Evolutionary conservation across 2,329 filamentous ascomycete genomes (phyloP).

Genomic region (Chaetomium strumarium): DNA sequence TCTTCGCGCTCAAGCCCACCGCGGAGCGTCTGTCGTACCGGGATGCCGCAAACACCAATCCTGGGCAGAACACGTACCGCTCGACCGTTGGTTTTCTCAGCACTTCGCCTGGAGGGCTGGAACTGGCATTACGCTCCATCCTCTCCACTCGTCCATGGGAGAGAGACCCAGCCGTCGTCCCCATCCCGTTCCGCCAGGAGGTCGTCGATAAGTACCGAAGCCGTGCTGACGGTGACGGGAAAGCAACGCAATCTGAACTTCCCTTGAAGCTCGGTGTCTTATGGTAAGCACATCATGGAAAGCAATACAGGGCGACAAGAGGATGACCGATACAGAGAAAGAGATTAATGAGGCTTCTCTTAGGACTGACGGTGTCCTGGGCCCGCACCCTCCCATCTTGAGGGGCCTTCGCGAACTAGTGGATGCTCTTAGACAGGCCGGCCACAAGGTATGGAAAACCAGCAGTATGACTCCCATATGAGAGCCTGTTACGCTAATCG

Average conservation of each 20-base stretch:
- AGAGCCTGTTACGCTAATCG: not conserved
- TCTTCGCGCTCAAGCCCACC: constrained; percentile 29
- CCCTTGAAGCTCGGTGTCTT: constrained; percentile 50
- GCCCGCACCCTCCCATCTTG: constrained; percentile 51
- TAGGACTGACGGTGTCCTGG: constrained; percentile 42
- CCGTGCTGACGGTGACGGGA: not conserved
- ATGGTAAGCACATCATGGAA: constrained; percentile 18
- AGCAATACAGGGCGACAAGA: too few species aligned
- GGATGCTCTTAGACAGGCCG: constrained; percentile 42
- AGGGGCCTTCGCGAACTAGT: constrained; percentile 48
- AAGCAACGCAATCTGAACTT: constrained; percentile 12
- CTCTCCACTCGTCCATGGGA: constrained; percentile 58
- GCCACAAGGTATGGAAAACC: constrained; percentile 39
- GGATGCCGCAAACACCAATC: constrained; percentile 26
- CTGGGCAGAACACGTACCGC: constrained; percentile 55
- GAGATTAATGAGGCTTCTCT: too few species aligned
- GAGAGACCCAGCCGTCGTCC: constrained; percentile 57
- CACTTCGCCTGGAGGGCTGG: constrained; percentile 47
- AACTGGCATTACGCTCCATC: constrained; percentile 47
- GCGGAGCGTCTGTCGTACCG: constrained; percentile 25
- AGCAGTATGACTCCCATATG: not conserved
- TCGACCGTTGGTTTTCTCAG: constrained; percentile 60
- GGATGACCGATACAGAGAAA: too few species aligned
- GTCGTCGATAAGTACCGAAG: constrained; percentile 35
- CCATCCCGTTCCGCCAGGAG: constrained; percentile 58